Evolutionary conservation across 192 early-diverging fungal species (phyloP).

Genomic region (Irineochytrium annulatum): DNA sequence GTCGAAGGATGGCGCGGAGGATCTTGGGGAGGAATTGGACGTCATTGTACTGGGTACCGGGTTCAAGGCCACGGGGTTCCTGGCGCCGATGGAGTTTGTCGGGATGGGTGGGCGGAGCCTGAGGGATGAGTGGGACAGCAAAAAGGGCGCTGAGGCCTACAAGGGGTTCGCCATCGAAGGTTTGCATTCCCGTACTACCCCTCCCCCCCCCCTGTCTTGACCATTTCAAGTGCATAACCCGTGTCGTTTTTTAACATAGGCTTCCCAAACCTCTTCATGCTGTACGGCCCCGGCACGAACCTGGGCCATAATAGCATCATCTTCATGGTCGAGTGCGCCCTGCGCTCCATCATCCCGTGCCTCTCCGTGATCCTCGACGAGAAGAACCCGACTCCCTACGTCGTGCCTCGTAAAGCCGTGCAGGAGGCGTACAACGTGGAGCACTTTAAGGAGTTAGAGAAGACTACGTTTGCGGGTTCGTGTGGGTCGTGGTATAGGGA

Average conservation of each 20-base stretch:
- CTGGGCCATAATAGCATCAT: constrained; percentile 48
- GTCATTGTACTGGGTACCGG: constrained; percentile 30
- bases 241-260: no score
- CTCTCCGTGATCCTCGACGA: not conserved
- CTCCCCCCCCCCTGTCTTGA: no score
- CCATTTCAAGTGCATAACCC: no score
- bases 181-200: no score
- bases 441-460: not conserved
- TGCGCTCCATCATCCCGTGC: not conserved
- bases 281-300: constrained; percentile 46
- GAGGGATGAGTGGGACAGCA: not conserved
- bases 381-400: not conserved
- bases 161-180: no score
- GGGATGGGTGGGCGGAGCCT: not conserved
- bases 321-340: constrained; percentile 39
- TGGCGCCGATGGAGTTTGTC: constrained; percentile 17
- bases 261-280: constrained; percentile 48
- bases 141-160: not conserved
- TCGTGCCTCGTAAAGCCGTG: not conserved
- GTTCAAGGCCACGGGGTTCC: constrained; percentile 34
- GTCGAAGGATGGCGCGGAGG: constrained; percentile 27
- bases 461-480: not conserved
- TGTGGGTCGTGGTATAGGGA: not conserved
- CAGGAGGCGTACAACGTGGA: not conserved
- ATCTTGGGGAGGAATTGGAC: not conserved